These are phyloP conservation scores for Lotus japonicus DNA, from an alignment of 306 rosid species.

Conservation along the genomic window DNA sequence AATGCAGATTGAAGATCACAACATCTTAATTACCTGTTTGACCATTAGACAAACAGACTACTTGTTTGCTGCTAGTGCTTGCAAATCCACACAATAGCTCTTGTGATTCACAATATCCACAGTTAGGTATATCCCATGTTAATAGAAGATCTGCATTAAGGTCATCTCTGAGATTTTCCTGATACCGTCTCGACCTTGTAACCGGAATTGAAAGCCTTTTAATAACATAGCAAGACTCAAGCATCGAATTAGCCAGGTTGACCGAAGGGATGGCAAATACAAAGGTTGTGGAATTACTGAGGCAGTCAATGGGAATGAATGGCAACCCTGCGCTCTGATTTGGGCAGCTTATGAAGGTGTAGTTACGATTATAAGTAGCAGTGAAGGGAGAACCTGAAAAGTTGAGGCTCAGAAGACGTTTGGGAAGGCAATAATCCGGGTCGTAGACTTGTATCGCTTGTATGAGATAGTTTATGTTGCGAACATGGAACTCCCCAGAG, in stretches of 20 bases:
- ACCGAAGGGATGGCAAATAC: conserved; percentile 45
- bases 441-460: conserved; percentile 56
- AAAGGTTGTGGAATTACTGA: conserved; percentile 57
- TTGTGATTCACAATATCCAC: conserved; percentile 45
- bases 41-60: conserved; percentile 27
- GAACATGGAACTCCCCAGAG: conserved; percentile 47
- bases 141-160: conserved; percentile 38
- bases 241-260: conserved; percentile 21
- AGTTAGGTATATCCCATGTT: conserved; percentile 58
- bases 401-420: conserved; percentile 41
- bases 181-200: conserved; percentile 13
- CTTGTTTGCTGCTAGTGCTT: conserved; percentile 33
- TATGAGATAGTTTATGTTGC: conserved; percentile 39
- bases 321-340: conserved; percentile 27
- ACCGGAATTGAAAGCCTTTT: conserved; percentile 33
- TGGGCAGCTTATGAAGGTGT: conserved; percentile 59
- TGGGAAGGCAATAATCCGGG: conserved; percentile 49
- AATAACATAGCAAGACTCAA: conserved; percentile 34
- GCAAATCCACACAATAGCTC: conserved; percentile 44
- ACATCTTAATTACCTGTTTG: conserved; percentile 41
- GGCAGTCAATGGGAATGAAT: conserved; percentile 45
- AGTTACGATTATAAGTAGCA: conserved; percentile 28
- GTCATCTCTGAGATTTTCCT: conserved; percentile 18
- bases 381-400: conserved; percentile 53
- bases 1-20: background rate